Base-by-base conservation (phyloP, 148 eudicot genomes). In the Rhododendron kiyosumense region DNA sequence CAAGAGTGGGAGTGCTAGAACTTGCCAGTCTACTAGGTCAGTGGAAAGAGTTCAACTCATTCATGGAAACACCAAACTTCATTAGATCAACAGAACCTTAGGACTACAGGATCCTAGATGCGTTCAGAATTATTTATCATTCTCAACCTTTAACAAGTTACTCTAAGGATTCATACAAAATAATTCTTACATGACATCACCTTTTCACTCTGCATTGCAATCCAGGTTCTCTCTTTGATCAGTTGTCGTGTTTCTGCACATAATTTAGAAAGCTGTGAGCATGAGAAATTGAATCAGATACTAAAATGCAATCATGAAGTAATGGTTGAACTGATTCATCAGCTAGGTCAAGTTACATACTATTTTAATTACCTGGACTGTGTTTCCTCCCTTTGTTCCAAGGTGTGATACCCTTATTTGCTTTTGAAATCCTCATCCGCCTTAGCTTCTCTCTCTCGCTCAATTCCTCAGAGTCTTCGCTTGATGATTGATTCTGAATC, bases 361-460 rank as follows among this genome's bases (percentile, higher is more conserved):
- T 41, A 80, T 28, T 34, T 54, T 84, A 24, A 38, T 30, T 90
- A 97, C 99, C 99, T 83, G 93, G 92, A 87, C 95, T 94, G 88
- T 97, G 99, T 91, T 94, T 97, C 87, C 90, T 93, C 86, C 99
- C 99, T 89, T 92, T 93, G 91, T 97, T 97, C 99, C 99, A 97
- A 32, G 99, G 95, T 8, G 86, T 90, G 32, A 93, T 94, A 83
- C 99, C 98, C 87, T 94, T 95, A 89, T 94, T 97, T 81, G 99
- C 99, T 90, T 91, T 90, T n/a, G 99, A 97, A 90, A 97, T 97
- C 87, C 93, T 91, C 91, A 87, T 85, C 75, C 99, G 92, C 87
- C 98, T 94, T 92, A 94, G 86, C 90, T 85, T 92, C 90, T 97
- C 99, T 87, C 90, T 94, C 81, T 90, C 94, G 57, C 94, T 88